These are phyloP conservation scores for Collybia sp. DNA, from an alignment of 768 basidiomycete genomes.

Conservation along the genomic window DNA sequence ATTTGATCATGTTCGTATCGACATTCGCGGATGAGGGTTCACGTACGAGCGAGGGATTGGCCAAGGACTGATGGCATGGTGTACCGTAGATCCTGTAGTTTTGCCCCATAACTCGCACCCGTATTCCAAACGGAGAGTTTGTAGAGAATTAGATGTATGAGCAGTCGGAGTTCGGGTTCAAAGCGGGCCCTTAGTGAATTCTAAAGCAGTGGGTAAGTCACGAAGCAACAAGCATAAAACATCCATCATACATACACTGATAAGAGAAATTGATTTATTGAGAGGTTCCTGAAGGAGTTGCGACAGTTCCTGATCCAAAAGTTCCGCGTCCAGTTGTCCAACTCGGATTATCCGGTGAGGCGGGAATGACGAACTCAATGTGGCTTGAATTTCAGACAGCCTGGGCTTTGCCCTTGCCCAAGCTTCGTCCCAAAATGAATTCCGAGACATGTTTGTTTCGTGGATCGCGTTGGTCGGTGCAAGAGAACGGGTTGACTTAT, in stretches of 20 bases:
- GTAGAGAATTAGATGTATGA: conserved; percentile 71
- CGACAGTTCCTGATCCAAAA: conserved; percentile 86
- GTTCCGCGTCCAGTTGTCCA: conserved; percentile 86
- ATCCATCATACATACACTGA: conserved; percentile 55
- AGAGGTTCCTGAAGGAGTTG: conserved; percentile 82
- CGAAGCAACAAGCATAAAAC: background rate
- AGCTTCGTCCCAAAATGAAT: conserved; percentile 48
- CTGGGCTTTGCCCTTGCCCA: conserved; percentile 60
- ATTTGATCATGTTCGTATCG: conserved; percentile 7
- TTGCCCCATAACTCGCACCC: conserved; percentile 80
- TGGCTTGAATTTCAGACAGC: conserved; percentile 42
- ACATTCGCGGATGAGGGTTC: conserved; percentile 6
- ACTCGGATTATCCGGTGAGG: conserved; percentile 65
- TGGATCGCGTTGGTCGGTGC: too few species aligned
- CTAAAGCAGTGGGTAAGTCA: conserved; percentile 28
- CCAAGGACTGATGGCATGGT: conserved; percentile 20
- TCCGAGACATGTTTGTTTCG: conserved; percentile 10
- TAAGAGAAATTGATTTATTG: conserved; percentile 57
- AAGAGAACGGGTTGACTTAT: too few species aligned
- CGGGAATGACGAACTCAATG: conserved; percentile 27
- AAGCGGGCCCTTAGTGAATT: conserved; percentile 53
- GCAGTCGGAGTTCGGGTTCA: conserved; percentile 69
- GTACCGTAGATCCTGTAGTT: conserved; percentile 76
- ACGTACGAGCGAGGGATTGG: conserved; percentile 31
- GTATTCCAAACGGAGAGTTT: conserved; percentile 80